A percentile compares a stretch with the other conserved stretches of the same genome.
phyloP scores from a whole-genome alignment of 2,329 filamentous ascomycete species.

The Sarocladium kiliense region DNA sequence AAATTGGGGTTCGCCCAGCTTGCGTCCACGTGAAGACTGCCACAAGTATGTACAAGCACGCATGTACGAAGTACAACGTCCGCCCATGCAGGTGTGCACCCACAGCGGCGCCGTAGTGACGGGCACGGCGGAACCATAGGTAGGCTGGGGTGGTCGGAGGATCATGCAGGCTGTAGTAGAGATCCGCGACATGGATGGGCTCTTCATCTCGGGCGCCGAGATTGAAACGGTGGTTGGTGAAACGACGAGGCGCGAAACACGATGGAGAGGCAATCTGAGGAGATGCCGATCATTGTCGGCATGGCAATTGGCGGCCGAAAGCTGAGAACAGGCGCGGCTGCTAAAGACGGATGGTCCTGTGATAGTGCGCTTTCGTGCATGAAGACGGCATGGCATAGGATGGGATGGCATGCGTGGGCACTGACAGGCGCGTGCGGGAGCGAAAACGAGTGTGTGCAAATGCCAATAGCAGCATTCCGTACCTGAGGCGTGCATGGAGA shows the following conservation, averaged over 20 bases:
- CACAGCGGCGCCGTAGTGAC: neutral
- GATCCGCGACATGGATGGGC: conserved; percentile 9
- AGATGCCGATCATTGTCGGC: neutral
- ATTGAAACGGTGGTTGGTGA: conserved; percentile 6
- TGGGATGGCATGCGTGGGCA: neutral
- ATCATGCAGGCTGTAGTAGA: conserved; percentile 1
- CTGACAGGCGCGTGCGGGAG: neutral
- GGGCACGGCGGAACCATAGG: neutral
- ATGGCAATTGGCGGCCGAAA: neutral
- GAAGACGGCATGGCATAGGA: neutral
- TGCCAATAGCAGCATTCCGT: neutral
- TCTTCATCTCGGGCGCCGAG: conserved; percentile 7
- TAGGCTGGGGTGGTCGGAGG: neutral
- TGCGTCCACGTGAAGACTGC: neutral
- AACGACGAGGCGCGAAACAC: neutral
- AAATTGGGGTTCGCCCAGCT: too few species aligned
- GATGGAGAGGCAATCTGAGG: neutral
- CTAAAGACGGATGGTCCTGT: conserved; percentile 2
- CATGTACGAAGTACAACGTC: neutral
- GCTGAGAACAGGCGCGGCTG: neutral
- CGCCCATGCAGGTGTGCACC: neutral
- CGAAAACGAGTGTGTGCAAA: neutral
- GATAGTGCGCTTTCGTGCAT: neutral
- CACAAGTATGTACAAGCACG: neutral
- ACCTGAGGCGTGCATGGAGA: too few species aligned